A percentile compares a stretch with the other conserved stretches of the same genome.
Evolutionary conservation across 331 rosid species (phyloP).

Genomic region (Prunus yedoensis): DNA sequence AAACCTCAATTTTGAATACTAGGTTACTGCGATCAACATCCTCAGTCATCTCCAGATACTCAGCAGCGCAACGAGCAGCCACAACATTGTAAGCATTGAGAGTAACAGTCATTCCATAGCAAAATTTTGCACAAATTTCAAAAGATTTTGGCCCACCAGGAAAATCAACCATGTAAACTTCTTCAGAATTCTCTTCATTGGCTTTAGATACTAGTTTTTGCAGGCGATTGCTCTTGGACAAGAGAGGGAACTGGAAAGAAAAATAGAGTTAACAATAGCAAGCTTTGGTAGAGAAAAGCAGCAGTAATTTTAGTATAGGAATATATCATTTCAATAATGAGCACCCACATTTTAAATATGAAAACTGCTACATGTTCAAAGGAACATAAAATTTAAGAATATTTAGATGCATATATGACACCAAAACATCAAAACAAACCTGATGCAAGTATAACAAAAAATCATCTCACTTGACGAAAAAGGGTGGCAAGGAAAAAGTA

Average conservation of each 20-base stretch:
- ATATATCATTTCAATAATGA: background rate
- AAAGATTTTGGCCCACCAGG: constrained; percentile 94
- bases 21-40: constrained; percentile 81
- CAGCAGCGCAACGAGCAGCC: constrained; percentile 95
- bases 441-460: background rate
- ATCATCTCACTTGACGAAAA: background rate
- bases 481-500: constrained; percentile 26
- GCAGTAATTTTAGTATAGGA: background rate
- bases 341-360: background rate
- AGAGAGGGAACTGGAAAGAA: constrained; percentile 77
- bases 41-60: constrained; percentile 91
- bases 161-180: constrained; percentile 61
- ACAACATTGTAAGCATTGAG: constrained; percentile 93
- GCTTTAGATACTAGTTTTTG: constrained; percentile 60
- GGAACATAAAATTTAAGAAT: background rate
- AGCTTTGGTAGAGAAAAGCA: background rate
- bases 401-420: background rate
- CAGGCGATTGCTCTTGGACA: constrained; percentile 81
- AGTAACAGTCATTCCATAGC: constrained; percentile 97
- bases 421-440: background rate
- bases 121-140: constrained; percentile 92
- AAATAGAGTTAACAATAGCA: constrained; percentile 15
- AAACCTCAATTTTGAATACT: constrained; percentile 84
- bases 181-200: constrained; percentile 65
- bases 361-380: background rate